Conservation (phyloP, 768 basidiomycete genomes). For the Phanerochaete carnosa region DNA sequence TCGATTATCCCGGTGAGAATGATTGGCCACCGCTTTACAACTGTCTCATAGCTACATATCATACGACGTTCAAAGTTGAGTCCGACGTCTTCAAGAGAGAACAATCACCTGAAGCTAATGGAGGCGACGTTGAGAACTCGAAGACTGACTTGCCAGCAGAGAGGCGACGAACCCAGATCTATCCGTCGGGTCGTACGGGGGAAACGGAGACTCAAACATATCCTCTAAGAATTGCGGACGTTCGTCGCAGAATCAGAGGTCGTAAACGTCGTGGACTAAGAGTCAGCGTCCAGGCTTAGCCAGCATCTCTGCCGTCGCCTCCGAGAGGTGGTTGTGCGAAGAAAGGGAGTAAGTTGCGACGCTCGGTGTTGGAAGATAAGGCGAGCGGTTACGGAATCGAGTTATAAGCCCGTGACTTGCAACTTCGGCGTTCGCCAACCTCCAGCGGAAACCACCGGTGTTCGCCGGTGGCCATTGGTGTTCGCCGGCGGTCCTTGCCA, state of each 20-base stretch:
- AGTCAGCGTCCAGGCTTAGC: too few relatives aligned
- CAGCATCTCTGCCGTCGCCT: too few relatives aligned
- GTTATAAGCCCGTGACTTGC: too few relatives aligned
- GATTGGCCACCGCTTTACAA: constrained; percentile 75
- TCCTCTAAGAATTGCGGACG: not conserved
- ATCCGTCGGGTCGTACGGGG: constrained; percentile 76
- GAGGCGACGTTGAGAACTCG: not conserved
- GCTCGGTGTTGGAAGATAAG: too few relatives aligned
- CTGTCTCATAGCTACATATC: constrained; percentile 65
- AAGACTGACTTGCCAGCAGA: not conserved
- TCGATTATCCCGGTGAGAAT: constrained; percentile 84
- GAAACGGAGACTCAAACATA: constrained; percentile 41
- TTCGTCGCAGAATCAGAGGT: not conserved
- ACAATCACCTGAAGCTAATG: constrained; percentile 57
- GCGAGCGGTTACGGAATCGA: too few relatives aligned
- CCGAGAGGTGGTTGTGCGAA: too few relatives aligned
- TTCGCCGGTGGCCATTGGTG: too few relatives aligned
- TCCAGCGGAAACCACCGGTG: too few relatives aligned
- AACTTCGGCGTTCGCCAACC: too few relatives aligned
- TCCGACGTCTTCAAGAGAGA: not conserved
- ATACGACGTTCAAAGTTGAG: not conserved
- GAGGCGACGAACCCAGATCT: constrained; percentile 46
- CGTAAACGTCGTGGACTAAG: not conserved
- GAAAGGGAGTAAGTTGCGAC: too few relatives aligned
- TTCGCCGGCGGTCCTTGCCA: too few relatives aligned